Percentiles rank a stretch among this genome's conserved stretches.
Conservation (phyloP, 2,329 filamentous ascomycete species). For the Paradendryphiella salina region DNA sequence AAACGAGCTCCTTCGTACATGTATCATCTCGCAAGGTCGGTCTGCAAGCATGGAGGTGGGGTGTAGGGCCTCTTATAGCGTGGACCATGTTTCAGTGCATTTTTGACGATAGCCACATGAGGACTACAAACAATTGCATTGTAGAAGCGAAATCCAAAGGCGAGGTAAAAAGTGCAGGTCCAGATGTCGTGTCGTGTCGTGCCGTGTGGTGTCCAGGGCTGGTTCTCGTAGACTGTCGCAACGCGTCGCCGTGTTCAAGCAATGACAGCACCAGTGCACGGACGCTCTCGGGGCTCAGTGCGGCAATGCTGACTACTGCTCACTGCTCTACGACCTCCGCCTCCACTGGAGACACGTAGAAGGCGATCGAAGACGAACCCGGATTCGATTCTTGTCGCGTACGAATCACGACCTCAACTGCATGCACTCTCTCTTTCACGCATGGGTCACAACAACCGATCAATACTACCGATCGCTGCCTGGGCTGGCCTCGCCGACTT, state of each 20-base stretch:
- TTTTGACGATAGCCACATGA: too few species aligned
- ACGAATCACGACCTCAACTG: not conserved
- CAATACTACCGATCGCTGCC: not conserved
- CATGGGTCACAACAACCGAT: not conserved
- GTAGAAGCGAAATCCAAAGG: not conserved
- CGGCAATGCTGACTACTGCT: slow-evolving; percentile 14
- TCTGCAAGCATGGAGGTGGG: too few species aligned
- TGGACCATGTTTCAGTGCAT: too few species aligned
- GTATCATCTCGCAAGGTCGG: too few species aligned
- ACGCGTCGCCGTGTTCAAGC: not conserved
- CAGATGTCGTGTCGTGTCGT: not conserved
- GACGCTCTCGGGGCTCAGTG: slow-evolving; percentile 8
- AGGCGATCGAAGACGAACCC: slow-evolving; percentile 10
- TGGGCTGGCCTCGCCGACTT: slow-evolving; percentile 1
- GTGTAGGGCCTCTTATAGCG: too few species aligned
- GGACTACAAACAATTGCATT: not conserved
- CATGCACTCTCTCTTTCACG: not conserved
- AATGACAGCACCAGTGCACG: slow-evolving; percentile 14
- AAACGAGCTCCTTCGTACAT: too few species aligned
- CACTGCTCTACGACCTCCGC: slow-evolving; percentile 5
- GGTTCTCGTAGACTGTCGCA: too few species aligned
- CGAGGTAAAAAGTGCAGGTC: not conserved
- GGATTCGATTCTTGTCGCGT: not conserved
- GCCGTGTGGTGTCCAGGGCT: not conserved
- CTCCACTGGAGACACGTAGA: slow-evolving; percentile 9